Conservation (phyloP, 441 rosid genomes). For the Arabidopsis lyrata region DNA sequence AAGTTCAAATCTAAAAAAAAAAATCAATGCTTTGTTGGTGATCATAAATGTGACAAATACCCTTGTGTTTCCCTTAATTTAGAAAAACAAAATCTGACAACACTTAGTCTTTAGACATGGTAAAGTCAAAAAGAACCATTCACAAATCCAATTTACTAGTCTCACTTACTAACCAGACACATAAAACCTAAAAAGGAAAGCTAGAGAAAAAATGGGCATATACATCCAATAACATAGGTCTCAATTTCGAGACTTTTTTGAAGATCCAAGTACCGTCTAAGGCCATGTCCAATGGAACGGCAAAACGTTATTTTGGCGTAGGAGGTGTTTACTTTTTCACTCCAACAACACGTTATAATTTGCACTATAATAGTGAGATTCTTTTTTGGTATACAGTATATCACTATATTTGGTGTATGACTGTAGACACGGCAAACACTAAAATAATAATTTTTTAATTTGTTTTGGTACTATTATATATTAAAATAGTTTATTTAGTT, state of each 20-base stretch:
- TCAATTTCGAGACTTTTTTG: conserved; percentile 24
- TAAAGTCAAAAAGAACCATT: conserved; percentile 35
- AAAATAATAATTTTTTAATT: too few species aligned
- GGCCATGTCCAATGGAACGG: too few species aligned
- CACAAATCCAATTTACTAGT: conserved; percentile 26
- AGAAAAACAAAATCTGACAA: conserved; percentile 30
- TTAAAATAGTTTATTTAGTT: too few species aligned
- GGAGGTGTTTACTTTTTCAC: too few species aligned
- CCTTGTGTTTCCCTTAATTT: conserved; percentile 39
- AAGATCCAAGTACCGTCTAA: conserved; percentile 32
- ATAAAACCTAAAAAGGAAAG: conserved; percentile 17
- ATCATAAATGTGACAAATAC: conserved; percentile 40
- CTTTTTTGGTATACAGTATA: too few species aligned
- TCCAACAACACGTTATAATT: too few species aligned
- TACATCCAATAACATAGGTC: conserved; percentile 36
- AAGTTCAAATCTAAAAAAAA: conserved; percentile 1
- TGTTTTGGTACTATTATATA: too few species aligned
- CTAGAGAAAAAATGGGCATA: conserved; percentile 16
- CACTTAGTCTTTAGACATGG: not conserved
- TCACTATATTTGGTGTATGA: too few species aligned
- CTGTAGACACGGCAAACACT: too few species aligned
- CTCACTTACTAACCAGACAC: conserved; percentile 22
- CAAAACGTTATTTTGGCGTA: too few species aligned
- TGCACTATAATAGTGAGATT: too few species aligned
- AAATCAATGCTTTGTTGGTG: conserved; percentile 34